These are phyloP conservation scores for Auriscalpium vulgare DNA, from an alignment of 768 basidiomycete species.

Conservation along the genomic window DNA sequence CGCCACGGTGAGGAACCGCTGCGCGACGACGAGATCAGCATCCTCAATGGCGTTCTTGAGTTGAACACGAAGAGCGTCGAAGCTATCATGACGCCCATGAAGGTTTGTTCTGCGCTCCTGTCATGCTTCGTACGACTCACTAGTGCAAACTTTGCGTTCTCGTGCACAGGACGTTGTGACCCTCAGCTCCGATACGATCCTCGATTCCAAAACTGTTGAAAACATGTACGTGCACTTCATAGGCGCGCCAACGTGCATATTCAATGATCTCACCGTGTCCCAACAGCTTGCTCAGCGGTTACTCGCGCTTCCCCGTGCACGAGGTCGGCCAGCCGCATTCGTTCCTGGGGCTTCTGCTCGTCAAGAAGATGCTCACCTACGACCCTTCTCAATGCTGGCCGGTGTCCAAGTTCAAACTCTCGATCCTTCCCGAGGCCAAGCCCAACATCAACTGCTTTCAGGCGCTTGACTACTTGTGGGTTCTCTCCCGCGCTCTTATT, in stretches of 20 bases:
- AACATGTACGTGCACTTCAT: constrained; percentile 42
- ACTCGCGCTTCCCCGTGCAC: constrained; percentile 82
- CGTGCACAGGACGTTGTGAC: constrained; percentile 67
- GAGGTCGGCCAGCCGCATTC: constrained; percentile 62
- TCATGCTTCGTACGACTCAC: not conserved
- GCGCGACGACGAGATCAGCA: constrained; percentile 75
- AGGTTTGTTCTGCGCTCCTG: constrained; percentile 20
- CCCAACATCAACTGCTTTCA: constrained; percentile 91
- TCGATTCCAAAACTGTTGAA: constrained; percentile 77
- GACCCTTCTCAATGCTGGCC: constrained; percentile 75
- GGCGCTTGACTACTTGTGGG: constrained; percentile 85
- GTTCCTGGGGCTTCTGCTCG: constrained; percentile 74
- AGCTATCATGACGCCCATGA: constrained; percentile 50
- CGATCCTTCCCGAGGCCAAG: constrained; percentile 81
- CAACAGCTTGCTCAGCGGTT: constrained; percentile 66
- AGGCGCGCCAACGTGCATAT: not conserved
- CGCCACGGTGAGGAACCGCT: constrained; percentile 70
- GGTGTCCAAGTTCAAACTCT: constrained; percentile 68
- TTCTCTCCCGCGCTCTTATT: not conserved
- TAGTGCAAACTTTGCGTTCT: not conserved
- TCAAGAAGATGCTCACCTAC: constrained; percentile 84
- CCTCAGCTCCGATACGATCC: constrained; percentile 64
- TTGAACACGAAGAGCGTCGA: constrained; percentile 63
- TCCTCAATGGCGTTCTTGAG: constrained; percentile 73
- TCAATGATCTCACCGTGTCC: constrained; percentile 3